Base-by-base conservation (phyloP, 768 basidiomycete species). In the Suillus luteus region DNA sequence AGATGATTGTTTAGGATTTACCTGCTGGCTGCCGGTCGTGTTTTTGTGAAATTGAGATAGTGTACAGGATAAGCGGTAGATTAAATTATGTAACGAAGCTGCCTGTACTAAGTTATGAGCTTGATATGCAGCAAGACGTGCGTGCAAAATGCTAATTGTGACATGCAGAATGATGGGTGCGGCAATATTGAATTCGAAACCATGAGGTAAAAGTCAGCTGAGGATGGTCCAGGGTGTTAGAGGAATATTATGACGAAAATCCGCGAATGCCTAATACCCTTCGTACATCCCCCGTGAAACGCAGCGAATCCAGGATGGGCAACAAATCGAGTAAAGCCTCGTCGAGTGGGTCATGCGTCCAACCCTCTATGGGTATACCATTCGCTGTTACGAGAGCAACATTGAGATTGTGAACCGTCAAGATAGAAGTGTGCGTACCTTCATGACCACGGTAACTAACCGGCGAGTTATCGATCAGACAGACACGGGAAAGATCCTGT, bases 301-400 rank as follows among this genome's bases (percentile, higher is more conserved):
- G 86, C 66, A 99, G 79, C 55, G 95, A 96, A 76, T 99, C 97
- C 60, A 99, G 86, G 60, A 99, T 90, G 22, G 97, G 97, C 31
- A 99, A 80, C 59, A 98, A 85, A 79, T 99, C 96, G 62, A 99
- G 88, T 62, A 99, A 81, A 24, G 96, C 97, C 78, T 99, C 94
- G 79, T 99, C 97, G 64, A 89, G 87, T 38, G 94, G 96, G 78
- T 99, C 97, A 65, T 95, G 90, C 27, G 95, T 98, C 97, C 97
- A 99, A 57, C 97, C 97, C 82, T 99, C 96, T 77, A 99, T 94
- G 40, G 97, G 97, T 72, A 99, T 95, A 60, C 95, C 97, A 75
- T 99, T 99, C 60, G 93, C 97, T 99, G 74, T 52, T 60, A 22
- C 44, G 15, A 62, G 31, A 43, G 10, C 10, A 58, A 19, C 62